These are phyloP conservation scores for Pseudozyma sp. DNA, from an alignment of 1,284 basidiomycete species.

Conservation along the genomic window DNA sequence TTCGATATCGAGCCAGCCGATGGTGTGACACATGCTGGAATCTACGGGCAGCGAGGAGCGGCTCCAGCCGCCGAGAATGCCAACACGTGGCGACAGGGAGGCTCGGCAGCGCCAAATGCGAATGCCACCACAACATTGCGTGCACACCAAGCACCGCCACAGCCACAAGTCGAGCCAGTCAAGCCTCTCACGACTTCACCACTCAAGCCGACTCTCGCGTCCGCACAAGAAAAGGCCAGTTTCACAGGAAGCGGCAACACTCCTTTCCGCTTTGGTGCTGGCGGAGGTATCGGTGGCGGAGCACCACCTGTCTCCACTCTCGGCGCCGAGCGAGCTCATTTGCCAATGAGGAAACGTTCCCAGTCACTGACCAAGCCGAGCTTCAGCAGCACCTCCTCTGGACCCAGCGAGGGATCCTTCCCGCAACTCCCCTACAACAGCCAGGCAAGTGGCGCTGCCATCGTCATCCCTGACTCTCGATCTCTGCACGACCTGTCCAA, in stretches of 20 bases:
- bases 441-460: constrained; percentile 1
- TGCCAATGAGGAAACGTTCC: constrained; percentile 31
- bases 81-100: constrained; percentile 18
- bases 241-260: constrained; percentile 60
- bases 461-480: constrained; percentile 27
- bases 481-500: constrained; percentile 19
- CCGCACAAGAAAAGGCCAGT: constrained; percentile 44
- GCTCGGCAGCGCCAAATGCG: not conserved
- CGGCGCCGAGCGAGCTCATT: constrained; percentile 3
- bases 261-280: constrained; percentile 65
- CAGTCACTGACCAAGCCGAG: constrained; percentile 38
- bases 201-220: constrained; percentile 16
- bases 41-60: constrained; percentile 18
- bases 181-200: constrained; percentile 2
- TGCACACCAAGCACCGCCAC: constrained; percentile 19
- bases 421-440: no score
- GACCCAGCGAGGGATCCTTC: no score
- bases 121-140: constrained; percentile 10
- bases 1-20: constrained; percentile 44
- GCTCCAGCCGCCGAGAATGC: constrained; percentile 11
- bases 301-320: constrained; percentile 13
- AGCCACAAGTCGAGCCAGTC: constrained; percentile 4
- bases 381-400: no score
- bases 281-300: constrained; percentile 56
- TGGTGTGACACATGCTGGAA: constrained; percentile 11